A percentile compares a stretch with the other conserved stretches of the same genome.
Evolutionary conservation across 140 eudicot genomes (phyloP).

Genomic region (Oenanthe javanica): DNA sequence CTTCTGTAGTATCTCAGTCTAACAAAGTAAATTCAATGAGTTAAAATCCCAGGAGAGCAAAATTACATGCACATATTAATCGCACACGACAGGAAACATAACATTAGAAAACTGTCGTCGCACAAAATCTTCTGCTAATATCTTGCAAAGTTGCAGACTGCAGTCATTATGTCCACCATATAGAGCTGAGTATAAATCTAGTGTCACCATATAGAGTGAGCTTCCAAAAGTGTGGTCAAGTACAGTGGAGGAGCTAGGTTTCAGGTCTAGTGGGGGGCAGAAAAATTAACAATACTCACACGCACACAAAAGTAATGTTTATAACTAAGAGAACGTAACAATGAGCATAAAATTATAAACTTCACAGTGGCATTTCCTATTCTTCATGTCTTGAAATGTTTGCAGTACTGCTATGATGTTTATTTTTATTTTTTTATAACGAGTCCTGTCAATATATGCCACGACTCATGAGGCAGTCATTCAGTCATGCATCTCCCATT

Average conservation of each 20-base stretch:
- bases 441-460: no score
- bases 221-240: background rate
- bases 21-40: conserved; percentile 1
- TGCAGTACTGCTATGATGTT: background rate
- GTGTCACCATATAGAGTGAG: background rate
- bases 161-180: background rate
- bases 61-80: background rate
- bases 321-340: background rate
- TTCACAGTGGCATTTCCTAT: background rate
- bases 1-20: conserved; percentile 5
- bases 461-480: background rate
- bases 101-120: background rate
- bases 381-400: no score
- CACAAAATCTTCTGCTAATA: background rate
- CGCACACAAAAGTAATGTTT: background rate
- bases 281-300: background rate
- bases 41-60: background rate
- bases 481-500: background rate
- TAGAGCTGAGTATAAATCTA: background rate
- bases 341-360: background rate
- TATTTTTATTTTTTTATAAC: no score
- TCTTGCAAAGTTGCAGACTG: background rate
- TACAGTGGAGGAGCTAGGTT: background rate
- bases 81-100: background rate
- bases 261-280: background rate